These are phyloP conservation scores for Asterophora parasitica DNA, from an alignment of 768 basidiomycete species.

Conservation along the genomic window DNA sequence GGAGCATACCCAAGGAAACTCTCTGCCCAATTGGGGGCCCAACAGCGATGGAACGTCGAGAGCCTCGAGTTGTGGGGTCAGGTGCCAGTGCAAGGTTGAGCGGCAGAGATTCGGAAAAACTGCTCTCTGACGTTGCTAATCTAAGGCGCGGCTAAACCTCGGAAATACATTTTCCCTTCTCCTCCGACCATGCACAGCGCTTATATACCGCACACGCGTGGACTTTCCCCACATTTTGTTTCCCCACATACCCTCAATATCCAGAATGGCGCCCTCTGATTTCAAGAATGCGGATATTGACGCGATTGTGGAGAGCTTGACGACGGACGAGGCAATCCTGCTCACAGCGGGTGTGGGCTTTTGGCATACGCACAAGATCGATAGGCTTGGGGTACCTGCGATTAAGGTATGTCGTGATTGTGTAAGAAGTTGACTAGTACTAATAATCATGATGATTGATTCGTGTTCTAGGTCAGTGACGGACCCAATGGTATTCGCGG, in stretches of 20 bases:
- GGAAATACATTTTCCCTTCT: neutral
- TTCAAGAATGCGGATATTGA: conserved; percentile 61
- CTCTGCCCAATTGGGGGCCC: no score
- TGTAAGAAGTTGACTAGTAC: no score
- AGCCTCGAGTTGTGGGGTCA: no score
- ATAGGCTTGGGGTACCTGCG: conserved; percentile 64
- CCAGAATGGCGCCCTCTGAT: conserved; percentile 59
- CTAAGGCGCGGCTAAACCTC: neutral
- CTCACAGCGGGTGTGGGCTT: conserved; percentile 73
- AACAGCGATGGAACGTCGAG: no score
- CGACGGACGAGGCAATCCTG: conserved; percentile 69
- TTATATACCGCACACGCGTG: neutral
- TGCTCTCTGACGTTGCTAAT: neutral
- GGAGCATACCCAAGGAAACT: no score
- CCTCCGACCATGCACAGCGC: neutral
- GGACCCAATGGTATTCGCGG: conserved; percentile 76
- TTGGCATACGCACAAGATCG: conserved; percentile 68
- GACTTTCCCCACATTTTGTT: conserved; percentile 1
- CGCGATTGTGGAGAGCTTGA: conserved; percentile 59
- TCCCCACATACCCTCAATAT: no score
- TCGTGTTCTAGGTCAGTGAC: conserved; percentile 54
- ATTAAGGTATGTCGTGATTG: conserved; percentile 45
- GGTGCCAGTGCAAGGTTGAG: no score
- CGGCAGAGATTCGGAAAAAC: no score
- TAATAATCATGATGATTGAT: neutral